Evolutionary conservation across 805 yeast species (phyloP).

Genomic region (Ogataea paradorogensis): DNA sequence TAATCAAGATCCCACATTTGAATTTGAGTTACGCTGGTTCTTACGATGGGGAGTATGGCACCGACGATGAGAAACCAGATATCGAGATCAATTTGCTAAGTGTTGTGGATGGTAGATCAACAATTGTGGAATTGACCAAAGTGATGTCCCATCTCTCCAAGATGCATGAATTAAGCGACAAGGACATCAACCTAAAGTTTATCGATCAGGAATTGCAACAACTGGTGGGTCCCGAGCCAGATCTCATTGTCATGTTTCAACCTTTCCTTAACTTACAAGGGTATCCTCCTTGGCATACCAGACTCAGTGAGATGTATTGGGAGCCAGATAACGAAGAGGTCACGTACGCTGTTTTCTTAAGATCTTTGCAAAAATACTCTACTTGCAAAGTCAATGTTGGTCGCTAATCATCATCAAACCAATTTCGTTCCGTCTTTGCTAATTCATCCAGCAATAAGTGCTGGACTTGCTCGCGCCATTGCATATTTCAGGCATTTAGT

Average conservation of each 20-base stretch:
- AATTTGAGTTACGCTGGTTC: constrained; percentile 47
- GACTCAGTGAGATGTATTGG: constrained; percentile 88
- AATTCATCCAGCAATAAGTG: neutral
- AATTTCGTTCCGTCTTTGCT: constrained; percentile 7
- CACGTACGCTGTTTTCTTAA: constrained; percentile 75
- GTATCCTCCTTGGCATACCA: constrained; percentile 96
- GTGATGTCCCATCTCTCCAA: constrained; percentile 77
- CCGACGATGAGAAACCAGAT: constrained; percentile 32
- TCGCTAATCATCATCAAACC: constrained; percentile 42
- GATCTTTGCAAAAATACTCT: constrained; percentile 74
- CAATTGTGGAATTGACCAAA: constrained; percentile 82
- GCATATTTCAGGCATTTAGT: constrained; percentile 7
- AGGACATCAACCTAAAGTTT: constrained; percentile 70
- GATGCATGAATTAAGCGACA: constrained; percentile 53
- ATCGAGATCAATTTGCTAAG: constrained; percentile 68
- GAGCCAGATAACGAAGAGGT: constrained; percentile 82
- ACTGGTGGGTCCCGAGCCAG: constrained; percentile 90
- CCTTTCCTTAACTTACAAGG: constrained; percentile 90
- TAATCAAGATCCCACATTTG: constrained; percentile 65
- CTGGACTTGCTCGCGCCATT: constrained; percentile 7
- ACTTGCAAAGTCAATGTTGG: constrained; percentile 88
- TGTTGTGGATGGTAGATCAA: constrained; percentile 80
- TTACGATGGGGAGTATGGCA: constrained; percentile 31
- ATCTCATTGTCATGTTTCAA: constrained; percentile 76
- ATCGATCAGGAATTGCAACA: constrained; percentile 72